A percentile compares a stretch with the other conserved stretches of the same genome.
Conservation (phyloP, 164 flowering plant genomes). For the Nymphaea colorata region DNA sequence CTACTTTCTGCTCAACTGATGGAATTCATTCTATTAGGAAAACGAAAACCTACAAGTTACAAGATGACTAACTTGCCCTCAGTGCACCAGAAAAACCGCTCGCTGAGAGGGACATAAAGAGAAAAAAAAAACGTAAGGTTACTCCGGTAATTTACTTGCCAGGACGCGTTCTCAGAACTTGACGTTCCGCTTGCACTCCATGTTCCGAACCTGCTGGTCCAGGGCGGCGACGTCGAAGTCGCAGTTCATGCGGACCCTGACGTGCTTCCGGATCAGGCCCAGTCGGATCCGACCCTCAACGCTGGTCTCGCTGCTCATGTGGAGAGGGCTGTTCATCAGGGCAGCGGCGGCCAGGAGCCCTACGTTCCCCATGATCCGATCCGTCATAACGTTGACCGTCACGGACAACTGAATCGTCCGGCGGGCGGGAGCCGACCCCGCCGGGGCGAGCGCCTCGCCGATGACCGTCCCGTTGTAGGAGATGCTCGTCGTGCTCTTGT, state of each 20-base stretch:
- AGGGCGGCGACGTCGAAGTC: conserved; percentile 24
- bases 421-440: conserved; percentile 28
- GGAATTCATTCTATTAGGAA: no score
- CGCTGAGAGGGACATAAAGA: no score
- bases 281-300: conserved; percentile 47
- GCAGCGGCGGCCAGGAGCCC: conserved; percentile 18
- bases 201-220: conserved; percentile 23
- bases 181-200: conserved; percentile 38
- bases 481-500: conserved; percentile 17
- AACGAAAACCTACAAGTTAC: no score
- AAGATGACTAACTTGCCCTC: no score
- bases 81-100: no score
- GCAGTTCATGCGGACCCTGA: conserved; percentile 53
- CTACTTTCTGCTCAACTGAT: no score
- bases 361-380: conserved; percentile 15
- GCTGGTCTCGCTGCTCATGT: conserved; percentile 29
- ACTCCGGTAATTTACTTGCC: background rate
- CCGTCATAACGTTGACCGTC: conserved; percentile 34
- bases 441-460: conserved; percentile 24
- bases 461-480: conserved; percentile 18
- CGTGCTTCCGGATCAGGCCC: conserved; percentile 25
- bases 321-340: conserved; percentile 7
- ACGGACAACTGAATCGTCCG: conserved; percentile 28
- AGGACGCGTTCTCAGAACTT: background rate
- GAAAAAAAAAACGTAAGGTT: background rate